These are phyloP conservation scores for Penicillium olsonii DNA, from an alignment of 2,329 filamentous ascomycete genomes.

Conservation along the genomic window DNA sequence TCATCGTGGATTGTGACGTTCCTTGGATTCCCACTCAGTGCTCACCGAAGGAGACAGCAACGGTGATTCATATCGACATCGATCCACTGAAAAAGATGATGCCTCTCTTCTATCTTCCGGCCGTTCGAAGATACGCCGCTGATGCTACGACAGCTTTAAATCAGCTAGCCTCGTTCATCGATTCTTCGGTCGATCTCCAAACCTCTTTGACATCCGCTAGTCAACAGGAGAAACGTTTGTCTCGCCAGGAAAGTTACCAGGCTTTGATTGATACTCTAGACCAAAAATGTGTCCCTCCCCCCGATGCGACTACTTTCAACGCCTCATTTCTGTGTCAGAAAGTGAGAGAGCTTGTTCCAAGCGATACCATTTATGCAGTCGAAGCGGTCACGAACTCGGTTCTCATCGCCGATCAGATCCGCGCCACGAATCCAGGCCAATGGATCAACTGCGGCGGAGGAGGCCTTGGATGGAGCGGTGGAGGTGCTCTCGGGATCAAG, in stretches of 20 bases:
- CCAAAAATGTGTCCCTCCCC: slow-evolving; percentile 53
- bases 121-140: slow-evolving; percentile 66
- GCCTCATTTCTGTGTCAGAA: slow-evolving; percentile 59
- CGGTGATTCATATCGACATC: slow-evolving; percentile 65
- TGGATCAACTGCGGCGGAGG: slow-evolving; percentile 83
- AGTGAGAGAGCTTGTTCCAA: slow-evolving; percentile 59
- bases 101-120: slow-evolving; percentile 72
- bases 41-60: slow-evolving; percentile 57
- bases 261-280: slow-evolving; percentile 62
- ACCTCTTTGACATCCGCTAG: slow-evolving; percentile 47
- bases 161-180: slow-evolving; percentile 56
- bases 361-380: slow-evolving; percentile 71
- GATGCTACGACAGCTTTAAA: slow-evolving; percentile 65
- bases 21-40: slow-evolving; percentile 84
- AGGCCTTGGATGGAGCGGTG: slow-evolving; percentile 78
- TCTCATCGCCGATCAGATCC: slow-evolving; percentile 70
- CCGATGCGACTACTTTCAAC: slow-evolving; percentile 62
- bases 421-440: slow-evolving; percentile 65
- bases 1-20: slow-evolving; percentile 86
- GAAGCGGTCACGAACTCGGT: slow-evolving; percentile 75
- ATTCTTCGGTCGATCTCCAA: slow-evolving; percentile 57
- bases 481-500: slow-evolving; percentile 74
- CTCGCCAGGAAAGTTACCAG: slow-evolving; percentile 39
- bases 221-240: slow-evolving; percentile 1
- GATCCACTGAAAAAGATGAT: slow-evolving; percentile 73